Conservation (phyloP, 2,329 filamentous ascomycete species). For the Zarea fungicola region DNA sequence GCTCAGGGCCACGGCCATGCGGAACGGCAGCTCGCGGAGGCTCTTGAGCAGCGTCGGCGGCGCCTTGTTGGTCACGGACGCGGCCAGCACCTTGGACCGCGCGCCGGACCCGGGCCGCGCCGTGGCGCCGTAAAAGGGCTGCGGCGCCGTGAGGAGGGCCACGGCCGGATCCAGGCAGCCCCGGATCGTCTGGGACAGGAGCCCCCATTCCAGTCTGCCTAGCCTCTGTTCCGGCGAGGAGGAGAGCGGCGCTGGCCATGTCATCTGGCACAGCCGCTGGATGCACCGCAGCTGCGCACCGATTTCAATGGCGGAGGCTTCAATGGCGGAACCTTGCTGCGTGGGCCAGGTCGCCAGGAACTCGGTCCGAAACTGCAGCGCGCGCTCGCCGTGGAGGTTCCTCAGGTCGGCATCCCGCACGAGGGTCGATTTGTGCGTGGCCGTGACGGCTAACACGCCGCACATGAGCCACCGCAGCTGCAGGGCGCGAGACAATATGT, state of each 20-base stretch:
- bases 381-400: neutral
- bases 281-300: neutral
- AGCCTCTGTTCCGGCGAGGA: neutral
- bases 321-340: neutral
- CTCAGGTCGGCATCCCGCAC: neutral
- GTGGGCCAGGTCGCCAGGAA: neutral
- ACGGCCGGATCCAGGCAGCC: constrained; percentile 1
- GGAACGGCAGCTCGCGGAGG: constrained; percentile 1
- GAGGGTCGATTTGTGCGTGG: neutral
- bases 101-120: too few relatives aligned
- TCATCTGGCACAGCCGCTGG: constrained; percentile 1
- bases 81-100: neutral
- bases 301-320: neutral
- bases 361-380: neutral
- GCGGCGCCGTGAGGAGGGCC: neutral
- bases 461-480: constrained; percentile 4
- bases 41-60: neutral
- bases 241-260: neutral
- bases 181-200: neutral
- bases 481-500: neutral
- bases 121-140: too few relatives aligned
- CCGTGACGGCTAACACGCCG: neutral
- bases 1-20: neutral
- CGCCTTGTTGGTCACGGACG: neutral
- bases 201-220: neutral